Conservation (phyloP, 345 rosid genomes). For the Erysimum cheiranthoides region DNA sequence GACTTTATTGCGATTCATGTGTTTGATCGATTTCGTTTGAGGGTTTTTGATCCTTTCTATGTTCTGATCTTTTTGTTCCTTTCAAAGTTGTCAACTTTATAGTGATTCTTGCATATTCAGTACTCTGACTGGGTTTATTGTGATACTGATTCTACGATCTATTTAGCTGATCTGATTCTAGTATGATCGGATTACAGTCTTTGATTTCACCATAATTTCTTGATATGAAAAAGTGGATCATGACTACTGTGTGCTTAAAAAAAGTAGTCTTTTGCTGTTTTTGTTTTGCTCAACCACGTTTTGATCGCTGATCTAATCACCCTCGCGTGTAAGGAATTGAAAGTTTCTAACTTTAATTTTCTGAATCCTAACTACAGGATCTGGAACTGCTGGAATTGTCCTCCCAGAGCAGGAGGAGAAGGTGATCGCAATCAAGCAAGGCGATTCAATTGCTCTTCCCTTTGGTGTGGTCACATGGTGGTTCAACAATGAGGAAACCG, state of each 20-base stretch:
- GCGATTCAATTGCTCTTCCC: constrained; percentile 90
- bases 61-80: not conserved
- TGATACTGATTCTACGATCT: constrained; percentile 14
- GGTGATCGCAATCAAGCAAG: constrained; percentile 72
- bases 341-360: constrained; percentile 9
- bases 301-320: constrained; percentile 11
- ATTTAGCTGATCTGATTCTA: not conserved
- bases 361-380: constrained; percentile 46
- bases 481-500: constrained; percentile 74
- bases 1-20: not conserved
- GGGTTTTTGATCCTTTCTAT: not conserved
- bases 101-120: not conserved
- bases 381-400: constrained; percentile 82
- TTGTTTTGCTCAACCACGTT: constrained; percentile 16
- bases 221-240: constrained; percentile 1
- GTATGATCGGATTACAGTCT: constrained; percentile 4
- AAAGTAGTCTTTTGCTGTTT: not conserved
- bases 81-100: constrained; percentile 25
- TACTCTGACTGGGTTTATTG: not conserved
- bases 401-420: constrained; percentile 88
- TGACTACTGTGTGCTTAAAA: not conserved
- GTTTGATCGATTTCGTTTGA: not conserved
- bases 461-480: constrained; percentile 94
- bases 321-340: constrained; percentile 25
- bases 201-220: too few relatives aligned